Evolutionary conservation across 2,329 filamentous ascomycete genomes (phyloP), one percentile per base, ranked within the genome.

Genomic region (Pseudocercospora pini-densiflorae): DNA sequence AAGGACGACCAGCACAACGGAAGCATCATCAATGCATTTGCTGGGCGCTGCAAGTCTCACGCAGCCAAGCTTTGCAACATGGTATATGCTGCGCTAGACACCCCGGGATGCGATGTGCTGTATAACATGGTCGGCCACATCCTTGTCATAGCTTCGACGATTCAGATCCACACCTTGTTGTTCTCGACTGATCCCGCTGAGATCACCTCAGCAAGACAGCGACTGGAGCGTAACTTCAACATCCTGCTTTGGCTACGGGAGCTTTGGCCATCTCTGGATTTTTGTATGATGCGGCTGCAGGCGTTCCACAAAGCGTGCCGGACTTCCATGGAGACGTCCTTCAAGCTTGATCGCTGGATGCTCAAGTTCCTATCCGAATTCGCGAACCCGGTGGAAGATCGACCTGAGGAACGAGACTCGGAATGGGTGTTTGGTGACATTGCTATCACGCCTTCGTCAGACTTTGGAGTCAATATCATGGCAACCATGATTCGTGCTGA

Each of bases 291-390:
- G 10, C 62, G 62, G 5, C 27, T 64, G 1, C 62, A 64, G 12
- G 62, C 49, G 2, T 64, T 59, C 4, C 62, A 64, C 7, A 64
- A 64, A 19, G 62, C 62, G 0, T 64, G 62, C 23, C 54, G 55
- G 33, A 64, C 62, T 21, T 64, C 62, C 3, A 64, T 64, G 62
- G 62, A 64, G 19, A 64, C 57, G 1, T 64, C 54, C 21, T 59
- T 64, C 62, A 58, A 64, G 55, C 62, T 64, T 10, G 54, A 64
- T 59, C 53, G 62, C 5, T 64, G 62, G 62, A 64, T 64, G 54
- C 54, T 59, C 3, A 64, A 59, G 43, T 64, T 64, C 29, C 27
- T 59, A 12, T 64, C 55, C 43, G 62, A 64, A n/a, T 64, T 64
- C 14, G 62, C 53, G 24, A 64, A 64, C 12, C 55, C 62, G 1